Base-by-base conservation (phyloP, 2,329 filamentous ascomycete genomes). In the Penicillium sp. region DNA sequence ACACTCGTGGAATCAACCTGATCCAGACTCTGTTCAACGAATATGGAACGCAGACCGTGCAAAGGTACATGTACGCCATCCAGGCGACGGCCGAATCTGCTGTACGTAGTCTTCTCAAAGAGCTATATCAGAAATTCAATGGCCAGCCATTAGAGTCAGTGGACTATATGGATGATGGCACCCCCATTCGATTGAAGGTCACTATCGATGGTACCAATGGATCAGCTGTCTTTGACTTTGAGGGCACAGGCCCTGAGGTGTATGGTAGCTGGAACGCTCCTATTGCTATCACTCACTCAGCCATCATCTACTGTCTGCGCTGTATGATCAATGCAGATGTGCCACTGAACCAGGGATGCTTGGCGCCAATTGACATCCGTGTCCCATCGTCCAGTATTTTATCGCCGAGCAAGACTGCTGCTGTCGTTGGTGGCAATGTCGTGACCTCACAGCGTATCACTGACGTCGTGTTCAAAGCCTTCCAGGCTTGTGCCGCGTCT, bases 121-220 rank as follows among this genome's bases (percentile, higher is more conserved):
- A 79, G 3, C 82, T 91, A n/a, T 77, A 81, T 60, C 77, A 77
- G 54, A 77, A 81, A 22, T 87, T 88, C 57, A 77, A 81, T 56
- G 84, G 84, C 2, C 77, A 81, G 50, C 81, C 86, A n/a, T 77
- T 94, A 0, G 77, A 80, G 7, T 85, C 88, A 0, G 75, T 83
- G 1, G 88, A 95, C 62, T 88, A 83, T 71, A 93, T 94, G 86
- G 88, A 94, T 59, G 88, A 94, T 59, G 88, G 88, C 24, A 86
- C 80, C 9, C 85, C 87, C 0, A 91, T 94, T 60, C 75, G 78
- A 45, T 76, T 94, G 6, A 84, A 82, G 53, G 77, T 94, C 10
- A 83, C 80, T 1, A 93, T 94, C 55, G 80, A 91, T 61, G 78
- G 79, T 0, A 76, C 82, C 0, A 82, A 85, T 37, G 88, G 87